phyloP scores from a whole-genome alignment of 768 basidiomycete species.

The Lactarius psammicola region DNA sequence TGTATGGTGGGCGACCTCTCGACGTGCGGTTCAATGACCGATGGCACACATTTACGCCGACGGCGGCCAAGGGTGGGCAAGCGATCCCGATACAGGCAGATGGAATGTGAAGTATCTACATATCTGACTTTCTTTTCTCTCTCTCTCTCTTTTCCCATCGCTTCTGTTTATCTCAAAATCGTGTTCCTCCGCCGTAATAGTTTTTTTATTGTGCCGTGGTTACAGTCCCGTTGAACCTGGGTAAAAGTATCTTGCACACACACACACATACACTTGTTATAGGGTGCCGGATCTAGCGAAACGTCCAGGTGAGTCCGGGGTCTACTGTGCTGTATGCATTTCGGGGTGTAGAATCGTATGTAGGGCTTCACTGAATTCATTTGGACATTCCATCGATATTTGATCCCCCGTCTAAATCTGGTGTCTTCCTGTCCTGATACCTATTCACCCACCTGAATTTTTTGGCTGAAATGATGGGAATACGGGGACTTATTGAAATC shows the following conservation, averaged over 20 bases:
- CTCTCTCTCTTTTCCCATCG: background rate
- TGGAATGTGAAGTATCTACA: slow-evolving; percentile 28
- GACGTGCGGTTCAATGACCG: slow-evolving; percentile 95
- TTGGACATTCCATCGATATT: background rate
- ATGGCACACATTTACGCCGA: slow-evolving; percentile 90
- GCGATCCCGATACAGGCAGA: slow-evolving; percentile 66
- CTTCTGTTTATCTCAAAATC: background rate
- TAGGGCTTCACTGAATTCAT: background rate
- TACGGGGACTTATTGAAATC: too few relatives aligned
- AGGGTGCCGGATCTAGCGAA: background rate
- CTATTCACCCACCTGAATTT: too few relatives aligned
- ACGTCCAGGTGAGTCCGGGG: background rate
- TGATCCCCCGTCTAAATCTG: background rate
- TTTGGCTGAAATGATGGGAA: too few relatives aligned
- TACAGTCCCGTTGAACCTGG: background rate
- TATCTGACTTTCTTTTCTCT: background rate
- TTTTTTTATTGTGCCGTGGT: background rate
- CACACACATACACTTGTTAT: background rate
- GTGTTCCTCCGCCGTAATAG: background rate
- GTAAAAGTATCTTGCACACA: background rate
- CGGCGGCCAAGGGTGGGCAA: slow-evolving; percentile 85
- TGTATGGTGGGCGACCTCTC: slow-evolving; percentile 89
- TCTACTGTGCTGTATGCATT: background rate
- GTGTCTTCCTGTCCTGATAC: too few relatives aligned
- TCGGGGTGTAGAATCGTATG: background rate